Percentiles rank a stretch among this genome's conserved stretches.
Evolutionary conservation across 306 rosid genomes (phyloP).

Genomic region (Vigna nakashimae): DNA sequence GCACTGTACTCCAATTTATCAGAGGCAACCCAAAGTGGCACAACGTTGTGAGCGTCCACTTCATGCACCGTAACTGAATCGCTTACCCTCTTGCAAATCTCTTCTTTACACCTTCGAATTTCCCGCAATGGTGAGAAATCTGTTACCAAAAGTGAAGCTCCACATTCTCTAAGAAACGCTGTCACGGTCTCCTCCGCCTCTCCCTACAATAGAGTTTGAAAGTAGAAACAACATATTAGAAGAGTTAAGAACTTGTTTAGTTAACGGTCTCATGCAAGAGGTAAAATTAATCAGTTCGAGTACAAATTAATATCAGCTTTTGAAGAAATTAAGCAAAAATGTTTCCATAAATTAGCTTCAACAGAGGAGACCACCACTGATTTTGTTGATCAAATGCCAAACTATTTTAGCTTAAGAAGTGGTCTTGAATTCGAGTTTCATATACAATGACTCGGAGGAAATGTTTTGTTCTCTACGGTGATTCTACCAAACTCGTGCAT

Average conservation of each 20-base stretch:
- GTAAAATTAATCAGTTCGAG: not conserved
- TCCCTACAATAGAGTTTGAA: conserved; percentile 56
- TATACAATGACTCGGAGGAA: too few relatives aligned
- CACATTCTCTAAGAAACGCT: conserved; percentile 72
- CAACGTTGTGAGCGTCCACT: conserved; percentile 93
- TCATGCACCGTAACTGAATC: conserved; percentile 73
- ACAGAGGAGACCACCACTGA: not conserved
- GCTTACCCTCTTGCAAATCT: conserved; percentile 71
- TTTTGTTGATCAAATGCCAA: too few relatives aligned
- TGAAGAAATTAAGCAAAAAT: not conserved
- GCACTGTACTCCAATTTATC: conserved; percentile 94
- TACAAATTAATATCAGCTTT: not conserved
- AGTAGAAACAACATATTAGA: not conserved
- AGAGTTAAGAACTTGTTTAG: not conserved
- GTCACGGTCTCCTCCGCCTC: conserved; percentile 84
- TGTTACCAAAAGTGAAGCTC: conserved; percentile 84
- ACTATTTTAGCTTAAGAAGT: too few relatives aligned
- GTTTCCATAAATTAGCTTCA: not conserved
- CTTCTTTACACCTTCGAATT: conserved; percentile 70
- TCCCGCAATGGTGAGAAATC: conserved; percentile 88
- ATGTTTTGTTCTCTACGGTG: too few relatives aligned
- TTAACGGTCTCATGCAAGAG: not conserved
- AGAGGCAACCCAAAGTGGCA: conserved; percentile 87
- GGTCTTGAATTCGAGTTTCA: too few relatives aligned
- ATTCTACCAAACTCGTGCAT: too few relatives aligned